Base-by-base conservation (phyloP, 768 basidiomycete species). In the Mycena chlorophos region DNA sequence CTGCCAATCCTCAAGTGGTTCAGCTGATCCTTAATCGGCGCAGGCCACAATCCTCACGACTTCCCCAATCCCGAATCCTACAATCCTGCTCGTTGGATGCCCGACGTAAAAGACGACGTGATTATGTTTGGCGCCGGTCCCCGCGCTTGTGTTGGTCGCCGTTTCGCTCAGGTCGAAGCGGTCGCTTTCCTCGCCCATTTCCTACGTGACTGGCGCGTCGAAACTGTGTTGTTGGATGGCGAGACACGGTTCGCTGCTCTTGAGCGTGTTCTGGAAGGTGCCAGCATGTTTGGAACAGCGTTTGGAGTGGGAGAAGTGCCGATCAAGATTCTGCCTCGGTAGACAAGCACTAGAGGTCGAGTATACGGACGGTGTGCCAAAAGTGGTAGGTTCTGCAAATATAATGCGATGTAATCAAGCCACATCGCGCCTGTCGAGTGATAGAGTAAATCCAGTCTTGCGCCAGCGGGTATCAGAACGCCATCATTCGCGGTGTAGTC, bases 181-280 rank as follows among this genome's bases (percentile, higher is more conserved):
- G 69, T 75, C n/a, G 64, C 63, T 49, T 69, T 76, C 63, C 68
- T 78, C 13, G 63, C 71, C 14, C 57, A 54, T 30, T 55, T 75
- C 31, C 53, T 75, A 43, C 66, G 68, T 34, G 76, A 77, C 42
- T 75, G 73, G 71, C 63, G 60, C 13, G 56, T 77, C 14, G 69
- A 71, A 57, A 70, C 66, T 26, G 49, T 55, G 13, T 16, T 56
- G 28, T 27, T 5, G 19, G 52, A 43, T 2, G 52, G 42, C 20
- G 52, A 53, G 20, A 43, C 40, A 8, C 40, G 22, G 10, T 8
- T 10, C 10, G 20, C 40, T 10, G 40, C 40, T 43, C 20, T 43
- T 8, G 40, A 43, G 14, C 40, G 40, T 20, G 22, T 43, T 43
- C 40, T 43, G 8, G 8, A 8, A 8, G 40, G 40, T 8, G 40